Evolutionary conservation across 1,139 yeast genomes (phyloP), one percentile per base, ranked within the genome.

Genomic region (Protomyces macrosporus): DNA sequence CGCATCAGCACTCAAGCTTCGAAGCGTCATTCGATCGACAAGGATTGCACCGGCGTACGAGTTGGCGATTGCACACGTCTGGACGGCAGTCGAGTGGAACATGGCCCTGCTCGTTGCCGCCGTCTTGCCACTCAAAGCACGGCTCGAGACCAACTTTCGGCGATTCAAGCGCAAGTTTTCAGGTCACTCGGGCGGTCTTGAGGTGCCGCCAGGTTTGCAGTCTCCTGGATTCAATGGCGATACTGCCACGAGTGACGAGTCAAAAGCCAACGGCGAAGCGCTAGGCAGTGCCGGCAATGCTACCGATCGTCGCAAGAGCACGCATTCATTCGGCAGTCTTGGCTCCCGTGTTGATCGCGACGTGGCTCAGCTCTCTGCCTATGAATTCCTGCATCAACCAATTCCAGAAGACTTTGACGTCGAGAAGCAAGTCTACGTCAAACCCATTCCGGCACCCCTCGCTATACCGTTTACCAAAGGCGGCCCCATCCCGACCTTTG

Each of bases 71-170:
- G 62, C 62, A 7, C 53, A 51, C 33, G 53, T 58, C 23, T 58
- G 62, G 62, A 34, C 53, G 37, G 12, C 53, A 10, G 56, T 58
- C 40, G 62, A 58, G 14, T 32, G 51, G 14, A 58, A 58, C 35
- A 42, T 33, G 12, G 62, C 62, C n/a, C 35, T 58, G 52, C 62
- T 58, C 53, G 62, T 58, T 7, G 62, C 62, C 3, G 62, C 52
- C 33, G 40, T 52, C 35, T 23, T 58, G 52, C 62, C 62, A 3
- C 62, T 58, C 39, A 58, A 58, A 45, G 55, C 62, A 4, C 53
- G 53, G 4, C 56, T 58, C 35, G 62, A 58, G 23, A 55, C 37
- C 1, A 34, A 36, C 4, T 52, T 58, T 52, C 39, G 37, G 36
- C 56, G 56, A n/a, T 45, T 58, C 36, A 52, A 52, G n/a, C 62